These are phyloP conservation scores for Arthrobotrys conoides DNA, from an alignment of 2,329 filamentous ascomycete species.

Conservation along the genomic window DNA sequence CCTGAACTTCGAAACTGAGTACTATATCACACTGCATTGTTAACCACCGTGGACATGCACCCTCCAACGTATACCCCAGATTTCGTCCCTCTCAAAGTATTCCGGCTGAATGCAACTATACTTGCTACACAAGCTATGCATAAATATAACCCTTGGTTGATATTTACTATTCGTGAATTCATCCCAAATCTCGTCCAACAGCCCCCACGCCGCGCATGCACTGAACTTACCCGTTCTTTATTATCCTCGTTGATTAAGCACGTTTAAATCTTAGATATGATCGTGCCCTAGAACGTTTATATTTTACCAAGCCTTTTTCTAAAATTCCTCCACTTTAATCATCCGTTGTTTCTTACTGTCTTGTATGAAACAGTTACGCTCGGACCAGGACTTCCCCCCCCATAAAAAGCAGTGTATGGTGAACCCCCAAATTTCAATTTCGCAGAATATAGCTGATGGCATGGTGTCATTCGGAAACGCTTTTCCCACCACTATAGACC, in stretches of 20 bases:
- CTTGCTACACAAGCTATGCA: conserved; percentile 8
- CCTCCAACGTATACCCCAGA: conserved; percentile 20
- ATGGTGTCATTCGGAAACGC: conserved; percentile 36
- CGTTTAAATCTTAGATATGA: too few relatives aligned
- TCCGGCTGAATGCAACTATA: conserved; percentile 16
- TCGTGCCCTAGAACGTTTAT: not conserved
- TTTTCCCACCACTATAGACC: conserved; percentile 55
- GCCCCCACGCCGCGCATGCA: conserved; percentile 18
- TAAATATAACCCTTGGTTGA: conserved; percentile 9
- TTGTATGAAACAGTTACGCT: conserved; percentile 12
- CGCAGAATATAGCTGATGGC: not conserved
- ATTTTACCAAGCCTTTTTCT: conserved; percentile 1
- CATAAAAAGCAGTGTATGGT: not conserved
- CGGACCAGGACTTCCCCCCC: conserved; percentile 10
- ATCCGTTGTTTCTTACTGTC: not conserved
- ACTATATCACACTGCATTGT: conserved; percentile 21
- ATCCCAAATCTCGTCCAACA: not conserved
- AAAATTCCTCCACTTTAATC: not conserved
- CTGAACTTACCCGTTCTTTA: conserved; percentile 16
- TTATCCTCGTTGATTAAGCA: too few relatives aligned
- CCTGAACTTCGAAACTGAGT: not conserved
- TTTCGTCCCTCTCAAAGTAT: conserved; percentile 21
- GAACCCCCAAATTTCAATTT: not conserved
- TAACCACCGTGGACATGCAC: not conserved
- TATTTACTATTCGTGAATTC: not conserved